Evolutionary conservation across 2,329 filamentous ascomycete species (phyloP), one percentile per base, ranked within the genome.

Genomic region (Exophiala sp.): DNA sequence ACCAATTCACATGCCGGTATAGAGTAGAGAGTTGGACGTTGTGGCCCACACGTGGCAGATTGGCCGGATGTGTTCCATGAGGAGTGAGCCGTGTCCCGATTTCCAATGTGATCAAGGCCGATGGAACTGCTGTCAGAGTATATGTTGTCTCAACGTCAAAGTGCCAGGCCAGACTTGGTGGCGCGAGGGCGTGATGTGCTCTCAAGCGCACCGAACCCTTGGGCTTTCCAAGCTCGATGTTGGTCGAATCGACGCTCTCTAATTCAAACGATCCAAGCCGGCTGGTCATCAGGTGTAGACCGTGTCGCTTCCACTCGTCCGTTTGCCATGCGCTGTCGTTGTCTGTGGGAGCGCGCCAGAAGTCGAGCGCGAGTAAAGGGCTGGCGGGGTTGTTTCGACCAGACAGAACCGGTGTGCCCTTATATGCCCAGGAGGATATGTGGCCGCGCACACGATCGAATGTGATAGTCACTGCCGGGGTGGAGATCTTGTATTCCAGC

Each of bases 161-260:
- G 2, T 74, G 75, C 81, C 83, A 86, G 21, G 73, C 75, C 0
- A 85, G 71, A 1, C 83, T 72, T 0, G 80, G 77, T 0, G 83
- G 81, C 0, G 76, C 74, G 43, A 82, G 64, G 43, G 39, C 48
- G 18, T 55, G 52, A 16, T 43, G 34, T 7, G 50, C 42, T n/a
- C 73, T 77, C 0, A 73, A 74, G 24, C 70, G 68, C 5, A 75
- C 66, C 6, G n/a, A 18, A 7, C 37, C 37, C 8, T 39, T 39
- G n/a, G 14, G 5, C 16, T 10, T 39, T 39, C 18, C 19, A 22
- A 16, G n/a, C 10, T 22, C 37, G 14, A 22, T 14, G 16, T 39
- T 23, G 16, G 7, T 2, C n/a, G 4, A 13, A 16, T 23, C 18
- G 3, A 4, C 10, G n/a, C 29, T 10, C 9, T 21, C 23, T 23